Evolutionary conservation across 148 eudicot species (phyloP).

Genomic region (Cornus suecica): DNA sequence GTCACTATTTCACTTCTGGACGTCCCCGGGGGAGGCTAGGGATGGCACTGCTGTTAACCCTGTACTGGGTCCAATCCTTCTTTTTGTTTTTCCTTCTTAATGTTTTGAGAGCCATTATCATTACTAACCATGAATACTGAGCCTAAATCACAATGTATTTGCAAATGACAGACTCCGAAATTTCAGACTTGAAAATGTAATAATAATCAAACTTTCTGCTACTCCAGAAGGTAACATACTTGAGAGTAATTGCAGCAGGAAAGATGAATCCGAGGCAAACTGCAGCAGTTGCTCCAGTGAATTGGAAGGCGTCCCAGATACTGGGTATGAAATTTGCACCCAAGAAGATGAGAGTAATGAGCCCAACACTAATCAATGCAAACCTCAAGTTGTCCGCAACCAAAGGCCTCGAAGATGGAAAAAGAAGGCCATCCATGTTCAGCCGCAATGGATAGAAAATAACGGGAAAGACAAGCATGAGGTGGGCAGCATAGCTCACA

Average conservation of each 20-base stretch:
- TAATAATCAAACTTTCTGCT: not conserved
- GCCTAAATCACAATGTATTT: not conserved
- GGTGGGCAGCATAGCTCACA: slow-evolving; percentile 88
- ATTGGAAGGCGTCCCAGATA: slow-evolving; percentile 96
- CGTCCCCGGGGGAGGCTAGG: too few relatives aligned
- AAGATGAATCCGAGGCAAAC: slow-evolving; percentile 80
- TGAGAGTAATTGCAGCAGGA: slow-evolving; percentile 83
- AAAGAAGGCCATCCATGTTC: slow-evolving; percentile 77
- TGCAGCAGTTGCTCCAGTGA: slow-evolving; percentile 97
- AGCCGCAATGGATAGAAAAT: slow-evolving; percentile 78
- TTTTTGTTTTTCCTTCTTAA: too few relatives aligned
- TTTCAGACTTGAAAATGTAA: not conserved
- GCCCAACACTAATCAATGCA: slow-evolving; percentile 49
- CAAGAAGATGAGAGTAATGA: slow-evolving; percentile 51
- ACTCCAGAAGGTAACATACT: slow-evolving; percentile 33
- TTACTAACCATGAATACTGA: not conserved
- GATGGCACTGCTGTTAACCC: too few relatives aligned
- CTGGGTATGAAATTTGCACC: slow-evolving; percentile 91
- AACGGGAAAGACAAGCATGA: slow-evolving; percentile 88
- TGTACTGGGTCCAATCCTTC: too few relatives aligned
- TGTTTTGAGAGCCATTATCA: not conserved
- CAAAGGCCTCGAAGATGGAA: slow-evolving; percentile 63
- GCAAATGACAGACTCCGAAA: not conserved
- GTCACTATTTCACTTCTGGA: not conserved
- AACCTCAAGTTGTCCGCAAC: slow-evolving; percentile 57